Percentiles rank a stretch among this genome's conserved stretches.
Conservation (phyloP, 257 asterid genomes). For the Agastache rugosa region DNA sequence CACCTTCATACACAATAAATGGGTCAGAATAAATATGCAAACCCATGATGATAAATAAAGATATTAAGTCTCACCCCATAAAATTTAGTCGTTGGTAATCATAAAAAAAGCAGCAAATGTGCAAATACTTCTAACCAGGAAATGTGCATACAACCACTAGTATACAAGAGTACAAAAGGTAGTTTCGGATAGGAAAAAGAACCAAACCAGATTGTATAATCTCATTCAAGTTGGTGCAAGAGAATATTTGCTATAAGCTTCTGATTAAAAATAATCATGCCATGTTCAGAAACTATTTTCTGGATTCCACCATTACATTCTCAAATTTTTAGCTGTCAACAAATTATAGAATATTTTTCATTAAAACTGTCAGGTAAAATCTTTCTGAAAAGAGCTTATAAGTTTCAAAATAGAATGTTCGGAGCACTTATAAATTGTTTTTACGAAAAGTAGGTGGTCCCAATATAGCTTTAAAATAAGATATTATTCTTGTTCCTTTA, state of each 20-base stretch:
- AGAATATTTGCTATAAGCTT: background rate
- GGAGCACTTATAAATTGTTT: background rate
- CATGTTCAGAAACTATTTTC: background rate
- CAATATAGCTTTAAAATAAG: background rate
- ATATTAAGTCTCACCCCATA: no score
- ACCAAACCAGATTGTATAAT: background rate
- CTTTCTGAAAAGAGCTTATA: background rate
- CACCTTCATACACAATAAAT: slow-evolving; percentile 53
- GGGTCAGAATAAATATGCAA: background rate
- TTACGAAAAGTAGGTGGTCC: background rate
- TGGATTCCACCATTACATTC: background rate
- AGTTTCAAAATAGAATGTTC: background rate
- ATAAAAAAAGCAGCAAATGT: slow-evolving; percentile 19
- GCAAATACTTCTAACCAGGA: slow-evolving; percentile 13
- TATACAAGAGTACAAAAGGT: background rate
- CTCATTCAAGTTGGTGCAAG: background rate
- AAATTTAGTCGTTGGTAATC: background rate
- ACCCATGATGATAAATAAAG: background rate
- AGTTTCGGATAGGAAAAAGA: background rate
- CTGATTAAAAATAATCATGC: background rate
- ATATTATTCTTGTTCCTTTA: background rate
- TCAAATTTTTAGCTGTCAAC: background rate
- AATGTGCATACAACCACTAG: background rate
- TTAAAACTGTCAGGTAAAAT: background rate
- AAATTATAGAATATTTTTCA: background rate